Conservation (phyloP, 306 rosid genomes). For the Fragaria nilgerrensis region DNA sequence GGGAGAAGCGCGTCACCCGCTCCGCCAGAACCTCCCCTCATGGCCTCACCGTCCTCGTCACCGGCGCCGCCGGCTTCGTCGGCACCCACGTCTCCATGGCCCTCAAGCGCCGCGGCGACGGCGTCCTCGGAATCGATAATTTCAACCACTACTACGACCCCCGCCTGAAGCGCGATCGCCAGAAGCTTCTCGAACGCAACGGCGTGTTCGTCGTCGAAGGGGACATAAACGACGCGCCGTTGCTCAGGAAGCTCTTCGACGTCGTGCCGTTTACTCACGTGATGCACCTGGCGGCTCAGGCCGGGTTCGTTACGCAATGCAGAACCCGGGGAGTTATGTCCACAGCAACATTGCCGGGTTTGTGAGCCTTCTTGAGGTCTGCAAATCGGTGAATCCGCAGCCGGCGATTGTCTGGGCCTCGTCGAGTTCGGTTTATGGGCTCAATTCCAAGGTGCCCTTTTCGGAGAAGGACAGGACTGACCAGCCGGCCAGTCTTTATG, state of each 20-base stretch:
- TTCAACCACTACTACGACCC: conserved; percentile 77
- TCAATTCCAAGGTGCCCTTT: conserved; percentile 75
- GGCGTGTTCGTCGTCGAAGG: conserved; percentile 84
- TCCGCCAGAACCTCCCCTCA: conserved; percentile 42
- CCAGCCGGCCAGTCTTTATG: conserved; percentile 79
- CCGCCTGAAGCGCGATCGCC: conserved; percentile 63
- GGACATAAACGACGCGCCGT: conserved; percentile 58
- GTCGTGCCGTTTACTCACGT: conserved; percentile 78
- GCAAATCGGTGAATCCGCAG: conserved; percentile 69
- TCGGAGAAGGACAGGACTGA: conserved; percentile 78
- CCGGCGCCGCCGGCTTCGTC: conserved; percentile 84
- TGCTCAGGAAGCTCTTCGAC: conserved; percentile 73
- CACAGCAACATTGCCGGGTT: conserved; percentile 81
- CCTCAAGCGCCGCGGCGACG: conserved; percentile 77
- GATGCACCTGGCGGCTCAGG: conserved; percentile 89
- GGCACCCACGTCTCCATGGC: conserved; percentile 76
- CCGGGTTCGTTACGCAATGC: conserved; percentile 89
- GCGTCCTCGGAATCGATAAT: conserved; percentile 73
- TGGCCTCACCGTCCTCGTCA: conserved; percentile 58
- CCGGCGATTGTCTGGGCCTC: conserved; percentile 84
- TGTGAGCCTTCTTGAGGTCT: conserved; percentile 65
- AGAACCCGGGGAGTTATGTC: conserved; percentile 66
- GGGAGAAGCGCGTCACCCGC: conserved; percentile 72
- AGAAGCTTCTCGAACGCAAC: conserved; percentile 57
- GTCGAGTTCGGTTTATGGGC: conserved; percentile 83